Evolutionary conservation across 2,329 filamentous ascomycete genomes (phyloP).

Genomic region (Botrytis galanthina): DNA sequence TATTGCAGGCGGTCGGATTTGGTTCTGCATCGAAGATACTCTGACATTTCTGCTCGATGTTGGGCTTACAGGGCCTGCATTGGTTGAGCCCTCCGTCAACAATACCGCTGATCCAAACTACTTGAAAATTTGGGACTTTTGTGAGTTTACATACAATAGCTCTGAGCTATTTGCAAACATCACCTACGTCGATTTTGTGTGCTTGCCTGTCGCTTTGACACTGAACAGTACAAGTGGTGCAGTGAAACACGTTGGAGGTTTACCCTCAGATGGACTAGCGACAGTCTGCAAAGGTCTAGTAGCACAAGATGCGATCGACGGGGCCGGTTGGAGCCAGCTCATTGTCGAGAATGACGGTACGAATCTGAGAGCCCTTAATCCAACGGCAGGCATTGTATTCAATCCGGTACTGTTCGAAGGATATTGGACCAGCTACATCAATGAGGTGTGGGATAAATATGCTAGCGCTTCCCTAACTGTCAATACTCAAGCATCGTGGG

Average conservation of each 20-base stretch:
- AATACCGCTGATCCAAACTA: constrained; percentile 64
- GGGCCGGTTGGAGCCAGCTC: constrained; percentile 58
- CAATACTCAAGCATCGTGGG: constrained; percentile 63
- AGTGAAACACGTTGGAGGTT: constrained; percentile 53
- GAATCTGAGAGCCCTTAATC: constrained; percentile 45
- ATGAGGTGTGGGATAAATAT: constrained; percentile 45
- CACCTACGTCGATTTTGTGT: constrained; percentile 72
- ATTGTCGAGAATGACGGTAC: constrained; percentile 36
- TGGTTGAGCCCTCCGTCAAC: constrained; percentile 73
- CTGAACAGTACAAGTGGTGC: constrained; percentile 44
- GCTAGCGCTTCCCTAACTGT: constrained; percentile 48
- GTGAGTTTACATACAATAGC: constrained; percentile 65
- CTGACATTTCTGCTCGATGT: constrained; percentile 69
- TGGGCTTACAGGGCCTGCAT: constrained; percentile 59
- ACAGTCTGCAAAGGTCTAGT: constrained; percentile 53
- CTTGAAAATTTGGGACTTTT: constrained; percentile 61
- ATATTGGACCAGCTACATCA: constrained; percentile 47
- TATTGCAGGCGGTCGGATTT: constrained; percentile 69
- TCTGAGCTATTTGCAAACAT: constrained; percentile 65
- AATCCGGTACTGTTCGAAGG: constrained; percentile 44
- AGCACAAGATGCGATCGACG: constrained; percentile 55
- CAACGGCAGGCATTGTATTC: constrained; percentile 40
- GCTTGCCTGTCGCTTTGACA: constrained; percentile 56
- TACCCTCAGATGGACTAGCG: constrained; percentile 54
- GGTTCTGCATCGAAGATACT: constrained; percentile 60